phyloP scores from a whole-genome alignment of 305 asterid genomes.

The Fraxinus sp. region DNA sequence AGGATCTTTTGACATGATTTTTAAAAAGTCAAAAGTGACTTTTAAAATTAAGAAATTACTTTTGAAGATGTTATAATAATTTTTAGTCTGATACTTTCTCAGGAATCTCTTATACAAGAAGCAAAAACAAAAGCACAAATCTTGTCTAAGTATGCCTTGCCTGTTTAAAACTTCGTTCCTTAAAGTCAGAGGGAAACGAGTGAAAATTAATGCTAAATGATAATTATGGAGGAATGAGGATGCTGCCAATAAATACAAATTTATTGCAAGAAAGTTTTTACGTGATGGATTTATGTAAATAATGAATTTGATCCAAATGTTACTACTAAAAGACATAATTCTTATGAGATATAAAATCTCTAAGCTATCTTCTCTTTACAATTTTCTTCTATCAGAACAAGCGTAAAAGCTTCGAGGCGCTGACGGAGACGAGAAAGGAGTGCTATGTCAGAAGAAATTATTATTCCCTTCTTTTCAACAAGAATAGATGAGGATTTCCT shows the following conservation, averaged over 20 bases:
- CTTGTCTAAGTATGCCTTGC: not conserved
- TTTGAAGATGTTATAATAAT: not conserved
- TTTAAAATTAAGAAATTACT: not conserved
- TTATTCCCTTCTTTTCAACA: not conserved
- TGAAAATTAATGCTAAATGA: not conserved
- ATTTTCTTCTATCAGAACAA: not conserved
- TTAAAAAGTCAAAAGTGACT: not conserved
- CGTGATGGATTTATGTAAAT: constrained; percentile 4
- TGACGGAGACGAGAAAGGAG: not conserved
- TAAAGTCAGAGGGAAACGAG: not conserved
- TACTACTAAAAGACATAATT: not conserved
- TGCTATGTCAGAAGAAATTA: not conserved
- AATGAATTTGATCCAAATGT: constrained; percentile 14
- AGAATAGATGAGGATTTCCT: not conserved
- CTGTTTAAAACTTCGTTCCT: not conserved
- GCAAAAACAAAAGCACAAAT: not conserved
- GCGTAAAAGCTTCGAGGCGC: not conserved
- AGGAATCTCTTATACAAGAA: not conserved
- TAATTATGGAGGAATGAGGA: not conserved
- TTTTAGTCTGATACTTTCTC: not conserved
- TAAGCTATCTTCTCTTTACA: not conserved
- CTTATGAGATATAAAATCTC: not conserved
- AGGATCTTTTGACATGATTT: not conserved
- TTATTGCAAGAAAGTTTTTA: constrained; percentile 14
- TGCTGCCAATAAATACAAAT: constrained; percentile 34